Base-by-base conservation (phyloP, 306 rosid species). In the Pyrus bretschneideri region DNA sequence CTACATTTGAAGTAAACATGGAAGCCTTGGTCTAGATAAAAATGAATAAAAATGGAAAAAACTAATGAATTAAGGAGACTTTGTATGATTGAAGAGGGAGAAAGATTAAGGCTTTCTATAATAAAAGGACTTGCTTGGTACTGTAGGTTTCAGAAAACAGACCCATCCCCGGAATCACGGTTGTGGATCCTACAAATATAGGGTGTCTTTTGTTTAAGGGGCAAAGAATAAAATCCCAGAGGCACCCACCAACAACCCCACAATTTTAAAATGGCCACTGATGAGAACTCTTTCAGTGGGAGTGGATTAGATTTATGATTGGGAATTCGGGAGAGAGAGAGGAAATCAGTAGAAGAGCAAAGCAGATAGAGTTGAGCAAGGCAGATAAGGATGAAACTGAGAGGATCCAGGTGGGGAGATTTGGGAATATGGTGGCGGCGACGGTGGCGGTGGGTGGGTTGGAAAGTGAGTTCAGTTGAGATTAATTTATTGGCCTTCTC, bases 81-180 rank as follows among this genome's bases (percentile, higher is more conserved):
- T 30, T 30, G 31, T 30, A 30, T 30, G 31, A 30, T 30, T 30
- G 31, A 0, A 30, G 31, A 30, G 31, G 31, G 31, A 30, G 4
- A 30, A 30, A 30, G 31, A 30, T 30, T 0, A 30, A 30, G 31
- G 4, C 25, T 45, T 45, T 13, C 57, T 40, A 59, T 40, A n/a
- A 44, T 58, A 66, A 70, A 79, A 79, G 81, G n/a, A 59, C 79
- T 71, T 57, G 75, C 64, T 57, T 62, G 69, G 82, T 59, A 55
- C 60, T 8, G 79, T 30, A 30, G 31, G 4, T 30, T 30, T 30
- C 31, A 30, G 31, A 30, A 30, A 30, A 30, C 31, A 30, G 76
- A 86, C 84, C 78, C 87, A 88, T 93, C 87, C 90, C 92, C 74
- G 54, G 81, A 88, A 87, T 83, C 87, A 78, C 74, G 93, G 58